Evolutionary conservation across 768 basidiomycete genomes (phyloP).

Genomic region (Phylloporus scabripes): DNA sequence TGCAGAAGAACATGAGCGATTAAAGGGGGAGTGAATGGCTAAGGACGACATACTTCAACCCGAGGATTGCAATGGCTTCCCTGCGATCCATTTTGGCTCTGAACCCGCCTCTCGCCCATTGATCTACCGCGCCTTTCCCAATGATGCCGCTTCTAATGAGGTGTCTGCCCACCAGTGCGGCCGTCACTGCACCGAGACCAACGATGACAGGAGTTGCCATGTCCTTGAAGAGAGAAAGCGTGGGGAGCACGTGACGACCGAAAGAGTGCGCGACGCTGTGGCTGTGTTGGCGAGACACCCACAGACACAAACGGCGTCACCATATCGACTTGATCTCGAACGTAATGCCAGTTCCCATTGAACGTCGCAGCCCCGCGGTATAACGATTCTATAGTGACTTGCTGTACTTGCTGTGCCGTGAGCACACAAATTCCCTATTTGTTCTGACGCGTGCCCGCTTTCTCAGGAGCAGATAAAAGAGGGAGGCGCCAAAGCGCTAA

Average conservation of each 20-base stretch:
- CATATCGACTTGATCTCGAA: slow-evolving; percentile 7
- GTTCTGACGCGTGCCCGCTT: not conserved
- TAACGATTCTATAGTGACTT: not conserved
- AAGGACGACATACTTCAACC: slow-evolving; percentile 70
- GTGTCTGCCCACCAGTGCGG: slow-evolving; percentile 69
- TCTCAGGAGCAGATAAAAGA: slow-evolving; percentile 5
- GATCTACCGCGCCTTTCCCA: slow-evolving; percentile 57
- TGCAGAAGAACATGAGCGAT: slow-evolving; percentile 28
- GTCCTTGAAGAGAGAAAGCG: not conserved
- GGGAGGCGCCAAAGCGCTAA: not conserved
- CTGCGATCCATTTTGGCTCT: slow-evolving; percentile 92
- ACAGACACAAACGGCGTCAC: not conserved
- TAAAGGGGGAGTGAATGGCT: not conserved
- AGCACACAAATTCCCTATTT: not conserved
- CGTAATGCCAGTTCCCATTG: too few species aligned
- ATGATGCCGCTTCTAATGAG: slow-evolving; percentile 59
- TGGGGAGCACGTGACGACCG: slow-evolving; percentile 10
- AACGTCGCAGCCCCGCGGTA: too few species aligned
- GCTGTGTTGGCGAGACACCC: too few species aligned
- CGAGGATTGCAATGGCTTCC: slow-evolving; percentile 88
- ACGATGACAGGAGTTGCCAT: slow-evolving; percentile 81
- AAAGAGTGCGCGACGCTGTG: not conserved
- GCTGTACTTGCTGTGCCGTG: slow-evolving; percentile 13
- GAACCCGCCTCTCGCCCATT: slow-evolving; percentile 95
- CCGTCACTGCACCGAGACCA: slow-evolving; percentile 72